Conservation (phyloP, 441 rosid genomes). For the Eruca vesicaria region DNA sequence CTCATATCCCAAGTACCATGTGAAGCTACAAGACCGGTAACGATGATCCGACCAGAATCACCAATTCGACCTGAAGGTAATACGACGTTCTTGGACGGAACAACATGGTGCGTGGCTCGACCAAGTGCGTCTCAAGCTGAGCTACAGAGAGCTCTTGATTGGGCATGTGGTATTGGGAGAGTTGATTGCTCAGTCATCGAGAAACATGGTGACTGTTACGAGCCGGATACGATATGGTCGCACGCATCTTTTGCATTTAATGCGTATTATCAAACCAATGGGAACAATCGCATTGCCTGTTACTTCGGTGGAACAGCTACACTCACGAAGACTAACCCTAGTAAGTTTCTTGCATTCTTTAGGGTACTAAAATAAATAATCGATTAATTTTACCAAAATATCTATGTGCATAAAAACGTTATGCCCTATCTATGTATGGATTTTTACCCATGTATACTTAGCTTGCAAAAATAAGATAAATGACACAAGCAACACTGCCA, state of each 20-base stretch:
- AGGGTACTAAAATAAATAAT: not conserved
- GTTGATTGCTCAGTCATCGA: conserved; percentile 55
- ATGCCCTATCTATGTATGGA: not conserved
- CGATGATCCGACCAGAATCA: conserved; percentile 51
- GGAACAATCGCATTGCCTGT: conserved; percentile 84
- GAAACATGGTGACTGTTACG: conserved; percentile 49
- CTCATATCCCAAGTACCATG: conserved; percentile 18
- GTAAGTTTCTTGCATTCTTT: conserved; percentile 40
- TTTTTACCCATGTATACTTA: not conserved
- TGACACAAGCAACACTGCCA: not conserved
- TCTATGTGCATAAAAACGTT: not conserved
- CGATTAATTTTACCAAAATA: not conserved
- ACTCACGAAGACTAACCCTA: conserved; percentile 58
- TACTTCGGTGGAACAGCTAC: conserved; percentile 84
- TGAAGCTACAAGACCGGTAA: conserved; percentile 40
- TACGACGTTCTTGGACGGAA: conserved; percentile 74
- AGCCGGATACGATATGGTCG: conserved; percentile 59
- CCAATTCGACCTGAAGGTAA: conserved; percentile 72
- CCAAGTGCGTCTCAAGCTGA: conserved; percentile 52
- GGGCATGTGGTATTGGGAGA: conserved; percentile 74
- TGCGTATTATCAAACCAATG: conserved; percentile 63
- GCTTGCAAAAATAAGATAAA: not conserved
- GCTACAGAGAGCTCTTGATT: conserved; percentile 61
- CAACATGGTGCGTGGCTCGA: conserved; percentile 65
- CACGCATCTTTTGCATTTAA: conserved; percentile 78